Percentiles rank a stretch among this genome's conserved stretches.
These are phyloP conservation scores for Ophiocordyceps camponoti-leonardi DNA, from an alignment of 2,329 filamentous ascomycete genomes.

Conservation along the genomic window DNA sequence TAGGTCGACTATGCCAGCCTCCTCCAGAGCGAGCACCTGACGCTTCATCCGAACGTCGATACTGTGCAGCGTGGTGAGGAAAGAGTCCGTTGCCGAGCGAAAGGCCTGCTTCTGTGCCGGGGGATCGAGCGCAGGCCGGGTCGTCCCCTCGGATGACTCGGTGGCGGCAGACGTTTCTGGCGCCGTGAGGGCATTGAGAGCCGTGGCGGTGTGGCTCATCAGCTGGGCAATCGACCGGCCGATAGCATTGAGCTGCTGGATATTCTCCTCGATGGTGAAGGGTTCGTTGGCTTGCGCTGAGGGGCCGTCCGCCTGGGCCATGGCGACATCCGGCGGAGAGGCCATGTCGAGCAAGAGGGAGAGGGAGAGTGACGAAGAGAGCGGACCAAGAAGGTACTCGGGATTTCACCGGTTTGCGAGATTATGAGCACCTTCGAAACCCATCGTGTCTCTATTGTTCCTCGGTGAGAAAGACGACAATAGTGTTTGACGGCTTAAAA, in stretches of 20 bases:
- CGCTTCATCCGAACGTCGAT: conserved; percentile 56
- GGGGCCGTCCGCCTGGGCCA: conserved; percentile 8
- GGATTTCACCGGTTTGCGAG: no score
- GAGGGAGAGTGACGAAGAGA: neutral
- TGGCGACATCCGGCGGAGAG: conserved; percentile 13
- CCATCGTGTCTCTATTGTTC: no score
- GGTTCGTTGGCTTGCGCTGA: conserved; percentile 20
- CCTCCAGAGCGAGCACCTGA: conserved; percentile 58
- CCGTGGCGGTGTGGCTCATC: conserved; percentile 26
- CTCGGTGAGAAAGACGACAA: no score
- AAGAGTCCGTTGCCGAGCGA: conserved; percentile 43
- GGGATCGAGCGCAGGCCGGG: conserved; percentile 17
- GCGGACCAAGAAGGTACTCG: neutral
- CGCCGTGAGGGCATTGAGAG: conserved; percentile 27
- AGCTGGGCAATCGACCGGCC: conserved; percentile 38
- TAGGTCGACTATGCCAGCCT: conserved; percentile 55
- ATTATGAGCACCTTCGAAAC: no score
- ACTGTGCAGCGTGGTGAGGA: conserved; percentile 55
- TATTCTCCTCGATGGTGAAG: conserved; percentile 63
- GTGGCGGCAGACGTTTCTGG: conserved; percentile 6
- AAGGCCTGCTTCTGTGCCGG: conserved; percentile 37
- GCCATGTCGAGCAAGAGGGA: conserved; percentile 8
- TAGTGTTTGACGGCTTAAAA: no score
- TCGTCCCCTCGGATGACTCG: conserved; percentile 3
- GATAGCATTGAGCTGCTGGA: conserved; percentile 63